Evolutionary conservation across 306 rosid species (phyloP), one percentile per base, ranked within the genome.

Genomic region (Prinsepia uniflora): DNA sequence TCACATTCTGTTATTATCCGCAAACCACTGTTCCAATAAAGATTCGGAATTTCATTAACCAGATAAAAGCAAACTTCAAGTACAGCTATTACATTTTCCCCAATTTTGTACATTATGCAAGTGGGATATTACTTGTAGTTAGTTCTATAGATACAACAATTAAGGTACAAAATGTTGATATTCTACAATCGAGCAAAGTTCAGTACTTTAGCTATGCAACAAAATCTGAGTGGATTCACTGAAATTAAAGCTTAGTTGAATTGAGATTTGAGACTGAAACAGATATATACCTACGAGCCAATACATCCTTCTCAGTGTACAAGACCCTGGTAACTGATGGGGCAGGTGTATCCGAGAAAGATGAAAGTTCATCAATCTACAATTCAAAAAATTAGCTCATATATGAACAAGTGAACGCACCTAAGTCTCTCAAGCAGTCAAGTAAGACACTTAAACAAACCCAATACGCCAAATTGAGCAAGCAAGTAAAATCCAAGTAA

Each of bases 271-370:
- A 72, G 48, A 8, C 52, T 30, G 18, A 47, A 36, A 68, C 42
- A 2, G 22, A 65, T 50, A 60, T 61, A 36, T 70, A 82, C 97
- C 92, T 83, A 71, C 98, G 94, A 4, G 90, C 97, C 81, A 83
- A 71, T 14, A 94, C 89, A 84, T 94, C 98, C 78, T 90, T 89
- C 30, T 94, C 86, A 56, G 89, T 83, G 78, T 80, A 94, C 78
- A 94, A 86, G 72, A 90, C 75, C 83, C 98, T 84, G 53, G 98
- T 89, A 9, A 94, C 98, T 72, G 98, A 91, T 48, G 98, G 98
- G 71, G 92, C 83, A 70, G 96, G 89, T 44, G 96, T 77, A 68
- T 90, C 94, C 65, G 98, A 94, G 71, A 87, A 86, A 24, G 85
- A 77, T 9, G 97, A 79, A 48, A 94, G 96, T 67, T 94, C 96